Evolutionary conservation across 2,329 filamentous ascomycete genomes (phyloP).

Genomic region (Cladobotryum mycophilum): DNA sequence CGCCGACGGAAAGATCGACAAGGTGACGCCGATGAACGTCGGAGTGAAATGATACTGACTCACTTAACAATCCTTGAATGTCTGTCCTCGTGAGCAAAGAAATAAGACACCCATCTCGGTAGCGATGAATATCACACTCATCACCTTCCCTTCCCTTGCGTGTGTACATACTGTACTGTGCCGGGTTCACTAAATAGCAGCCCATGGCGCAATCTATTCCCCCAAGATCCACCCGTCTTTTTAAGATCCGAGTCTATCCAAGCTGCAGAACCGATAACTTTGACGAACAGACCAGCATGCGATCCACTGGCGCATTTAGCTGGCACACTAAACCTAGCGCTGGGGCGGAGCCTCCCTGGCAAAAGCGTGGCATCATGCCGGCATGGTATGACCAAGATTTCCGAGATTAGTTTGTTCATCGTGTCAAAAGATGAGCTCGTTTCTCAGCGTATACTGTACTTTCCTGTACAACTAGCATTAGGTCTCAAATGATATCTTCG

Average conservation of each 20-base stretch:
- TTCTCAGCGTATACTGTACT: no score
- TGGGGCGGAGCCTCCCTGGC: constrained; percentile 7
- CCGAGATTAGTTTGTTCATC: constrained; percentile 9
- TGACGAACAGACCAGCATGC: constrained; percentile 11
- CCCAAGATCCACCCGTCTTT: constrained; percentile 12
- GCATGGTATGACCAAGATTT: constrained; percentile 13
- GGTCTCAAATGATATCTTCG: no score
- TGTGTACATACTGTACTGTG: neutral
- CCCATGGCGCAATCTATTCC: constrained; percentile 1
- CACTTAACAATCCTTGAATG: no score
- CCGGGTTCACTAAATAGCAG: neutral
- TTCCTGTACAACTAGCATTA: no score
- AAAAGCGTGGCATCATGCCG: constrained; percentile 11
- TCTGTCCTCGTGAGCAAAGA: no score
- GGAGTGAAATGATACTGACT: no score
- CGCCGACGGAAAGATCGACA: no score
- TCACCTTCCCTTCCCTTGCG: no score
- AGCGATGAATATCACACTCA: no score
- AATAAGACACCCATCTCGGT: no score
- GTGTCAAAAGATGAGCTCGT: neutral
- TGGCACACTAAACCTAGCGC: constrained; percentile 5
- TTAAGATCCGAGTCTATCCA: constrained; percentile 11
- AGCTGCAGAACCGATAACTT: constrained; percentile 9
- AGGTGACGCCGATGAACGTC: no score
- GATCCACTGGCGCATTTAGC: constrained; percentile 7